Conservation (phyloP, 352 stramenopile genomes). For the Phytopythium aichiense region DNA sequence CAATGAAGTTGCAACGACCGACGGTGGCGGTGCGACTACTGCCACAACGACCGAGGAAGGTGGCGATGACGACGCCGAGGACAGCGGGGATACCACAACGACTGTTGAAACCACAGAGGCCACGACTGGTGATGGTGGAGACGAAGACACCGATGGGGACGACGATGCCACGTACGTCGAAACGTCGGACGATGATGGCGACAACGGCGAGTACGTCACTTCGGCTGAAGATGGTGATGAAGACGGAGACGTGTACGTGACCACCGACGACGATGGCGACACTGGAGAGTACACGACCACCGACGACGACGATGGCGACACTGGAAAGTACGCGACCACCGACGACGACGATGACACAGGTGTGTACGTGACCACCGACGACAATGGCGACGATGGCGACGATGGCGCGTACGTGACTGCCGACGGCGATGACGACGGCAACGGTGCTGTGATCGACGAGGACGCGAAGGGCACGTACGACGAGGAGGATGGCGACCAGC, state of each 20-base stretch:
- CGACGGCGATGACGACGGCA: constrained; percentile 7
- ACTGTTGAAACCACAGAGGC: too few species aligned
- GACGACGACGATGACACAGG: constrained; percentile 10
- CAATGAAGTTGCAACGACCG: neutral
- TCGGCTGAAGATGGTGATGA: constrained; percentile 16
- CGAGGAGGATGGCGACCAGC: constrained; percentile 5
- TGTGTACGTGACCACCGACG: neutral
- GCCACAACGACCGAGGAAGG: constrained; percentile 9
- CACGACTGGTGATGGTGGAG: too few species aligned
- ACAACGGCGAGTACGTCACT: constrained; percentile 33
- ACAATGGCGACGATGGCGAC: constrained; percentile 8
- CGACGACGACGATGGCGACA: constrained; percentile 34
- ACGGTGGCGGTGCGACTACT: neutral
- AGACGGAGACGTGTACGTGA: neutral
- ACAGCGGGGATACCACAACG: too few species aligned
- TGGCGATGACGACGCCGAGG: too few species aligned
- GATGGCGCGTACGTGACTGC: neutral
- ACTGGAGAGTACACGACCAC: neutral
- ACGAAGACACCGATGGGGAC: constrained; percentile 9
- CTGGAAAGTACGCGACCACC: constrained; percentile 23
- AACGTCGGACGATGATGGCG: constrained; percentile 28
- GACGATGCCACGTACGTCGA: constrained; percentile 29
- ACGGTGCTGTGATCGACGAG: constrained; percentile 12
- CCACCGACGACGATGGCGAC: constrained; percentile 4
- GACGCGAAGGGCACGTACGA: neutral